These are phyloP conservation scores for Panicum miliaceum DNA, from an alignment of 176 grass and related monocot genomes.

Conservation along the genomic window DNA sequence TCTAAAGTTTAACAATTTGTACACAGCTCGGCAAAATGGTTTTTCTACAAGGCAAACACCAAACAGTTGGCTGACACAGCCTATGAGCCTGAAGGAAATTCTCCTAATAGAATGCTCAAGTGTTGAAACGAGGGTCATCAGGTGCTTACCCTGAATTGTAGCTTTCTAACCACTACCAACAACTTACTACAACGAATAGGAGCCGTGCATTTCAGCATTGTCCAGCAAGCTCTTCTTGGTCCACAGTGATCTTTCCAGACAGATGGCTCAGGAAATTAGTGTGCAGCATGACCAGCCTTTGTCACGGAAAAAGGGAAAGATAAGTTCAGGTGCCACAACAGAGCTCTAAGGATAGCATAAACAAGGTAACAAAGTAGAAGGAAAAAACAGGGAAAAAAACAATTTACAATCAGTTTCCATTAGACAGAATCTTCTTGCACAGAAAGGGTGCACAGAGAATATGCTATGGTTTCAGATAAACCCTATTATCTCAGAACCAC, in stretches of 20 bases:
- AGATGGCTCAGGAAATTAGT: slow-evolving; percentile 54
- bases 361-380: not conserved
- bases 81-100: not conserved
- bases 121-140: not conserved
- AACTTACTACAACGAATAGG: not conserved
- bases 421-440: slow-evolving; percentile 34
- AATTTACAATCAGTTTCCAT: not conserved
- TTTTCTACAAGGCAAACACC: not conserved
- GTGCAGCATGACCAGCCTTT: slow-evolving; percentile 71
- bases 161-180: slow-evolving; percentile 32
- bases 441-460: slow-evolving; percentile 28
- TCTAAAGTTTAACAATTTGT: not conserved
- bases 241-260: slow-evolving; percentile 4
- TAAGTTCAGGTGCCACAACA: slow-evolving; percentile 7
- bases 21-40: not conserved
- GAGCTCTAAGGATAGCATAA: not conserved
- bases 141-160: slow-evolving; percentile 20
- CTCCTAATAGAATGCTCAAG: not conserved
- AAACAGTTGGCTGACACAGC: not conserved
- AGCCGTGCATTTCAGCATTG: slow-evolving; percentile 11
- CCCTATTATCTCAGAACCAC: slow-evolving; percentile 39
- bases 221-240: slow-evolving; percentile 33
- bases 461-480: slow-evolving; percentile 50
- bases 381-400: not conserved
- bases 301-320: slow-evolving; percentile 38